Conservation (phyloP, 2,329 filamentous ascomycete species). For the Monosporascus sp. region DNA sequence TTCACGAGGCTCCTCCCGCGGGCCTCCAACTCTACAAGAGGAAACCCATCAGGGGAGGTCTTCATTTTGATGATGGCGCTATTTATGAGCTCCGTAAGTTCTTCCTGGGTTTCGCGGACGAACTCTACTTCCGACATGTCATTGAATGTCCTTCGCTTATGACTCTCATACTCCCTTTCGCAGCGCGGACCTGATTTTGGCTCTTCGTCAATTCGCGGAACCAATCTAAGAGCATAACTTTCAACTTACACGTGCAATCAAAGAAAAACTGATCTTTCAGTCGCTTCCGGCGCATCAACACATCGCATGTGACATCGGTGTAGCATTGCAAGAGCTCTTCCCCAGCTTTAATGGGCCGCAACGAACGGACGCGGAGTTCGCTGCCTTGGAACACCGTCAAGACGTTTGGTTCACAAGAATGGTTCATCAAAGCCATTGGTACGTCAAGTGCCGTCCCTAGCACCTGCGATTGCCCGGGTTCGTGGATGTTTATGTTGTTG, state of each 20-base stretch:
- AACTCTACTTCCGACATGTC: constrained; percentile 5
- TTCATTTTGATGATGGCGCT: not conserved
- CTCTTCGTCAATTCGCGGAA: not conserved
- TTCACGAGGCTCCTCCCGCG: constrained; percentile 8
- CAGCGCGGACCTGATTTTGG: constrained; percentile 17
- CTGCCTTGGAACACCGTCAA: constrained; percentile 26
- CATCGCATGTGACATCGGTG: constrained; percentile 17
- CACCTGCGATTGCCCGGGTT: constrained; percentile 10
- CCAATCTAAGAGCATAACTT: not conserved
- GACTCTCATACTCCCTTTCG: constrained; percentile 16
- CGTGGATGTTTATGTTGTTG: constrained; percentile 20
- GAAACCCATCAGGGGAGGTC: not conserved
- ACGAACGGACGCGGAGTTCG: constrained; percentile 25
- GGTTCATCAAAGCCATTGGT: constrained; percentile 27
- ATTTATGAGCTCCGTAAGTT: constrained; percentile 1
- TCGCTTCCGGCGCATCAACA: constrained; percentile 13
- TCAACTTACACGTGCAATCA: constrained; percentile 21
- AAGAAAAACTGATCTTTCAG: constrained; percentile 21
- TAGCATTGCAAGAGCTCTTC: constrained; percentile 31
- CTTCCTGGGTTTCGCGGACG: constrained; percentile 10
- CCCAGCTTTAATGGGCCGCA: constrained; percentile 23
- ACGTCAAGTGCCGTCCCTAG: constrained; percentile 27
- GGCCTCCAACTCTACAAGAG: constrained; percentile 5
- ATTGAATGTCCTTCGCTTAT: constrained; percentile 5
- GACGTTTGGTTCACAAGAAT: constrained; percentile 31